A percentile compares a stretch with the other conserved stretches of the same genome.
These are phyloP conservation scores for Cladochytrium replicatum DNA, from an alignment of 192 early-diverging fungal genomes.

Conservation along the genomic window DNA sequence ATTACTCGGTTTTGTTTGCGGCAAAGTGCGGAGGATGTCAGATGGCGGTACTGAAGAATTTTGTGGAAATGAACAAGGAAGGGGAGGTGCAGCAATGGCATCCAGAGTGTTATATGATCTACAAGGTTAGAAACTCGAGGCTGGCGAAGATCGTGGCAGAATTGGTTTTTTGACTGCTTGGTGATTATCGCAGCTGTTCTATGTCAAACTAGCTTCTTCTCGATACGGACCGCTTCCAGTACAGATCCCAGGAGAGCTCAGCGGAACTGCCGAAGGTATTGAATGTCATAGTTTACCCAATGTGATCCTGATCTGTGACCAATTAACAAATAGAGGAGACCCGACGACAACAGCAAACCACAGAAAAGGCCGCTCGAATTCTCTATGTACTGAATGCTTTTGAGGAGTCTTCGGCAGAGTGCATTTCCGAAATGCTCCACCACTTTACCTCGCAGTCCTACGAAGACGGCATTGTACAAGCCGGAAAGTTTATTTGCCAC, in stretches of 20 bases:
- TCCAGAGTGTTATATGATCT: slow-evolving; percentile 99
- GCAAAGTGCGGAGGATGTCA: slow-evolving; percentile 93
- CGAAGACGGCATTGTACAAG: slow-evolving; percentile 71
- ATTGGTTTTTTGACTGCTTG: slow-evolving; percentile 2
- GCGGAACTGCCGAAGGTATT: not conserved
- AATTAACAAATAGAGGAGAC: slow-evolving; percentile 27
- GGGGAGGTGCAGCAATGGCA: slow-evolving; percentile 86
- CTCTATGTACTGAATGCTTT: slow-evolving; percentile 86
- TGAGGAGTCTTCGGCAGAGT: slow-evolving; percentile 92
- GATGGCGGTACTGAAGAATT: slow-evolving; percentile 90
- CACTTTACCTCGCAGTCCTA: slow-evolving; percentile 79
- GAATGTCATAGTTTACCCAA: not conserved
- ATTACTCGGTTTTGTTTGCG: slow-evolving; percentile 85
- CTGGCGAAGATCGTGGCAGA: no score
- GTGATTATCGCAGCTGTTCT: slow-evolving; percentile 27
- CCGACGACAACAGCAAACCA: slow-evolving; percentile 54
- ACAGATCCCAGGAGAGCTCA: no score
- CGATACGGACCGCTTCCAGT: no score
- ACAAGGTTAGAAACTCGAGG: slow-evolving; percentile 60
- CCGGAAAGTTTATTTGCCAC: slow-evolving; percentile 78
- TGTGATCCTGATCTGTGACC: not conserved
- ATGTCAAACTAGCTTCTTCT: slow-evolving; percentile 23
- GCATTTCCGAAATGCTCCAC: slow-evolving; percentile 90
- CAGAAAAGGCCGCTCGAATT: slow-evolving; percentile 83
- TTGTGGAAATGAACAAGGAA: slow-evolving; percentile 79